Percentiles rank a stretch among this genome's conserved stretches.
Evolutionary conservation across 2,329 filamentous ascomycete genomes (phyloP).

Genomic region (Thielaviopsis musarum): DNA sequence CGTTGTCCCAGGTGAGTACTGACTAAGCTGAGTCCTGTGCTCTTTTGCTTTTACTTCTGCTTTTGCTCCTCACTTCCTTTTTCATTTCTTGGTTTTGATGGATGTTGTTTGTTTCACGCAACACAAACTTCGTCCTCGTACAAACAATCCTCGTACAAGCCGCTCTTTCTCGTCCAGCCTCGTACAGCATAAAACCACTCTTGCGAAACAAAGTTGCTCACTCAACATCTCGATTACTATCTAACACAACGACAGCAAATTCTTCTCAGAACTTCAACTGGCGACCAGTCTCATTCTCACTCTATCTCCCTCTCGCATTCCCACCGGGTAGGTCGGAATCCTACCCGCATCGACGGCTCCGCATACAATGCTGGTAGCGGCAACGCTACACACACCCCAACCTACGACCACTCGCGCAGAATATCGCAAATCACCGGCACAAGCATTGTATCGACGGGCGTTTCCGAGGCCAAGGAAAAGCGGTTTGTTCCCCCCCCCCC

Average conservation of each 20-base stretch:
- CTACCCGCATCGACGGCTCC: not conserved
- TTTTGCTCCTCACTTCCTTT: not conserved
- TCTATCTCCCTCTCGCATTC: constrained; percentile 1
- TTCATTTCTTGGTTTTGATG: too few relatives aligned
- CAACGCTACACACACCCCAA: too few relatives aligned
- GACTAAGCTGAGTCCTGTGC: not conserved
- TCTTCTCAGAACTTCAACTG: constrained; percentile 2
- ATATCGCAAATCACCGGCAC: not conserved
- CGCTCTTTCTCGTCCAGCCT: not conserved
- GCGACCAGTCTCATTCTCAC: constrained; percentile 1
- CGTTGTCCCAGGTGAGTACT: constrained; percentile 9
- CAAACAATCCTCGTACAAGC: not conserved
- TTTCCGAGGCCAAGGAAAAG: constrained; percentile 35
- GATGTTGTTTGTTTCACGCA: too few relatives aligned
- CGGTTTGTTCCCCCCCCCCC: constrained; percentile 34
- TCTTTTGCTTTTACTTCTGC: not conserved
- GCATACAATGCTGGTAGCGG: too few relatives aligned
- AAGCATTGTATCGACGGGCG: not conserved
- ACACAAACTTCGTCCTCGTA: too few relatives aligned
- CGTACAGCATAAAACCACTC: too few relatives aligned
- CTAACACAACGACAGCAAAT: constrained; percentile 4
- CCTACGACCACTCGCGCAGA: too few relatives aligned
- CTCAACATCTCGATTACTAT: too few relatives aligned
- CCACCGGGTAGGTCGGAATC: not conserved
- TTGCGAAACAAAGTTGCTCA: too few relatives aligned